Evolutionary conservation across 257 asterid genomes (phyloP).

Genomic region (Mentha longifolia): DNA sequence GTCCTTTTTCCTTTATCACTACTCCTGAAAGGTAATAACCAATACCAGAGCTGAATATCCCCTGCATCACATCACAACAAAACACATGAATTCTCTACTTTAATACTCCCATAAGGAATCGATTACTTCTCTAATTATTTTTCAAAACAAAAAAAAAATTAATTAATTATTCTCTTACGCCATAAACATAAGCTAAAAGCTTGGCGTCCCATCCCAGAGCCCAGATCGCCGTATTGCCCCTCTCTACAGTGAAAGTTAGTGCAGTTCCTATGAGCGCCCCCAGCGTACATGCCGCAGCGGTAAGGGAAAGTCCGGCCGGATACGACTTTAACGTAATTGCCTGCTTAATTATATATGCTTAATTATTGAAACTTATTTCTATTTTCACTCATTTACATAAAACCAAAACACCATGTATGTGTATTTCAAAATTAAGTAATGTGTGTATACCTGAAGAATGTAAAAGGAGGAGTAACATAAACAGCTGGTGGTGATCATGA

Average conservation of each 20-base stretch:
- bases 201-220: slow-evolving; percentile 54
- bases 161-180: slow-evolving; percentile 43
- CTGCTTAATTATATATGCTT: too few relatives aligned
- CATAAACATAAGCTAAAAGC: slow-evolving; percentile 57
- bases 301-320: slow-evolving; percentile 66
- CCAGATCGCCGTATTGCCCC: slow-evolving; percentile 54
- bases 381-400: too few relatives aligned
- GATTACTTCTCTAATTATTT: too few relatives aligned
- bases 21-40: slow-evolving; percentile 51
- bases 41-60: slow-evolving; percentile 53
- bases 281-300: slow-evolving; percentile 53
- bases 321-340: slow-evolving; percentile 60
- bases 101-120: too few relatives aligned
- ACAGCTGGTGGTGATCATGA: slow-evolving; percentile 56
- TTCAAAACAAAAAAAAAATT: too few relatives aligned
- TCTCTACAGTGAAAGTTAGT: slow-evolving; percentile 56
- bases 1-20: slow-evolving; percentile 59
- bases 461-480: slow-evolving; percentile 56
- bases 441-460: slow-evolving; percentile 79
- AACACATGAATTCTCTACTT: too few relatives aligned
- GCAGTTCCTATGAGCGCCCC: slow-evolving; percentile 57
- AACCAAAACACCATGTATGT: too few relatives aligned
- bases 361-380: too few relatives aligned
- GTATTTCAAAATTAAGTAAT: too few relatives aligned
- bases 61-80: slow-evolving; percentile 37